Percentiles rank a stretch among this genome's conserved stretches.
Evolutionary conservation across 176 grass and related monocot genomes (phyloP).

Genomic region (Themeda triandra): DNA sequence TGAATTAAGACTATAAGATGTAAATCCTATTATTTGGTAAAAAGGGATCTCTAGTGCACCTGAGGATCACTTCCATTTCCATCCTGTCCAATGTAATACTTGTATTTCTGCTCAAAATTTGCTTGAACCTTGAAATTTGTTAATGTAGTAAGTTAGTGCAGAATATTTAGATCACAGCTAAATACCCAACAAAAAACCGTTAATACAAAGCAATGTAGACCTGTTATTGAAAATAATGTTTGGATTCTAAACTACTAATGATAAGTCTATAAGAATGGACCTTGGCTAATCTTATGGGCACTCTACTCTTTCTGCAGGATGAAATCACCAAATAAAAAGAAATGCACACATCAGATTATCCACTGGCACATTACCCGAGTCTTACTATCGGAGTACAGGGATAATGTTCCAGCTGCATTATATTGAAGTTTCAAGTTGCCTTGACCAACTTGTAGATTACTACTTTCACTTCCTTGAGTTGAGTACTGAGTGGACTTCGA

Average conservation of each 20-base stretch:
- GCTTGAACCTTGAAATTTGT: slow-evolving; percentile 58
- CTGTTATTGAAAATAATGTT: not conserved
- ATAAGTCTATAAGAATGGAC: not conserved
- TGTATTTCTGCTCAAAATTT: slow-evolving; percentile 69
- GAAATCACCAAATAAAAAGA: not conserved
- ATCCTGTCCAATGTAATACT: slow-evolving; percentile 72
- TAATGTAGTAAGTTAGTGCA: slow-evolving; percentile 20
- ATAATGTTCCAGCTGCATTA: slow-evolving; percentile 47
- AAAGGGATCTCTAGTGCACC: slow-evolving; percentile 43
- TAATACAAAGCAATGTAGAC: slow-evolving; percentile 2
- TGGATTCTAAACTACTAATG: not conserved
- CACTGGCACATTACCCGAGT: slow-evolving; percentile 49
- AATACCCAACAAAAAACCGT: too few species aligned
- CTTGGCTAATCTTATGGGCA: slow-evolving; percentile 18
- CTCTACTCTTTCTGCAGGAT: not conserved
- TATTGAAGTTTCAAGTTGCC: slow-evolving; percentile 72
- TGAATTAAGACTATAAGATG: not conserved
- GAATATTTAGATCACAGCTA: slow-evolving; percentile 2
- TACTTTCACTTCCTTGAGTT: slow-evolving; percentile 56
- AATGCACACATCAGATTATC: slow-evolving; percentile 6
- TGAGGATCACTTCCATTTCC: slow-evolving; percentile 72
- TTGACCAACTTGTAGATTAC: slow-evolving; percentile 60
- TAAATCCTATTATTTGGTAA: slow-evolving; percentile 8
- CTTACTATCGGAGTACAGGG: slow-evolving; percentile 61
- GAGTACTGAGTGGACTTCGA: slow-evolving; percentile 39